Base-by-base conservation (phyloP, 768 basidiomycete species). In the Lactarius pseudohatsudake region DNA sequence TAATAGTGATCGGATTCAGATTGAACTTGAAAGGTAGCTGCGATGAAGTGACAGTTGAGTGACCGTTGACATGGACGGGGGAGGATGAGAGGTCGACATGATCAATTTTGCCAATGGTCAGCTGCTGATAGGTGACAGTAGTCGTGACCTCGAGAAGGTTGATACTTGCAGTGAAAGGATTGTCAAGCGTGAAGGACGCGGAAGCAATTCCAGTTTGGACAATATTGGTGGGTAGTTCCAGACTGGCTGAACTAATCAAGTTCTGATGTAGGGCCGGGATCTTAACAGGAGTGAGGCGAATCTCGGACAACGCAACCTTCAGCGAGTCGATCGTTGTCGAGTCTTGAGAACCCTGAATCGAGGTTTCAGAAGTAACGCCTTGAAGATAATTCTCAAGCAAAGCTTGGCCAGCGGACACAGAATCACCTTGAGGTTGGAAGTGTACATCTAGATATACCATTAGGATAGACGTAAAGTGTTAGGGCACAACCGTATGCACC, bases 161-260 rank as follows among this genome's bases (percentile, higher is more conserved):
- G 74, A 91, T 84, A 72, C 84, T 84, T 20, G 89, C 87, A 0
- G 87, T 89, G 76, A 91, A 91, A 0, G 88, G 88, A 71, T 91
- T 89, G 22, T 79, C 76, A 34, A 91, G 78, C 0, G 76, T 79
- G 72, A 90, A 88, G 1, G 83, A 76, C 5, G 84, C 77, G n/a
- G 80, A 79, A 1, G 87, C 87, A 22, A 87, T 74, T 15, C 85
- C 86, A 1, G 85, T 89, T 68, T 81, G 76, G 20, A 81, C 84
- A 55, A 91, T 86, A 70, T 90, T 76, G 13, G 77, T 76, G 1
- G 89, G 88, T 77, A 91, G 87, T 26, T 80, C 77, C 38, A 91
- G 77, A 1, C 82, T 80, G 1, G 85, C 81, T 30, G 79, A 80
- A 57, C 76, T 78, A 67, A 91, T 85, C 67, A 91, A 75, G 67